Evolutionary conservation across 768 basidiomycete species (phyloP).

Genomic region (Russula abietina): DNA sequence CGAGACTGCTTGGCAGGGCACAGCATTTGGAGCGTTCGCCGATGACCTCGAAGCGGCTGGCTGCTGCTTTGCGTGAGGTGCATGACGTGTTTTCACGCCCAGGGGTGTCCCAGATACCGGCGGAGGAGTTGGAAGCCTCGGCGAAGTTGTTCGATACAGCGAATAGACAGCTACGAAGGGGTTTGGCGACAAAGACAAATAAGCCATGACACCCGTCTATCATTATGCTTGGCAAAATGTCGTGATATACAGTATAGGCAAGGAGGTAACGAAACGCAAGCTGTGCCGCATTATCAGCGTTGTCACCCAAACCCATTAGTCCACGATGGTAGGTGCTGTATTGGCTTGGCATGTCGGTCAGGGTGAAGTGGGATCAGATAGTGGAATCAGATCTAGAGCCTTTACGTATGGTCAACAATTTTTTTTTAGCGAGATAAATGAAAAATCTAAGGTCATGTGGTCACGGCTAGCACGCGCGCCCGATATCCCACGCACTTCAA

Average conservation of each 20-base stretch:
- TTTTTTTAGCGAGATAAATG: too few relatives aligned
- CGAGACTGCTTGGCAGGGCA: not conserved
- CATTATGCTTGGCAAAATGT: not conserved
- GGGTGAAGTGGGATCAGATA: too few relatives aligned
- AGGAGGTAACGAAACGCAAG: not conserved
- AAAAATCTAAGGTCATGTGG: too few relatives aligned
- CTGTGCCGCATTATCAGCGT: not conserved
- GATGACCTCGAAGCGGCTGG: not conserved
- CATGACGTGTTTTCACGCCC: constrained; percentile 4
- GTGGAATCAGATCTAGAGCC: too few relatives aligned
- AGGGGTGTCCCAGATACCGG: constrained; percentile 7
- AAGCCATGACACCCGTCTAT: not conserved
- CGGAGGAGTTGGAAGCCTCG: not conserved
- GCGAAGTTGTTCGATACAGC: not conserved
- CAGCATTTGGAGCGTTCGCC: not conserved
- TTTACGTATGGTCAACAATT: too few relatives aligned
- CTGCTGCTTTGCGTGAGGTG: constrained; percentile 1
- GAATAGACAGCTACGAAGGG: not conserved
- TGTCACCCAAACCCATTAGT: not conserved
- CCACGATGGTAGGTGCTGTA: not conserved
- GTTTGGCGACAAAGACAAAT: not conserved
- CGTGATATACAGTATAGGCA: not conserved
- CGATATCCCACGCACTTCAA: too few relatives aligned
- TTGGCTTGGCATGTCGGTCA: not conserved
- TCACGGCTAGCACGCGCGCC: too few relatives aligned